A percentile compares a stretch with the other conserved stretches of the same genome.
These are phyloP conservation scores for Bathelium albidoporum DNA, from an alignment of 495 filamentous ascomycete species.

Conservation along the genomic window DNA sequence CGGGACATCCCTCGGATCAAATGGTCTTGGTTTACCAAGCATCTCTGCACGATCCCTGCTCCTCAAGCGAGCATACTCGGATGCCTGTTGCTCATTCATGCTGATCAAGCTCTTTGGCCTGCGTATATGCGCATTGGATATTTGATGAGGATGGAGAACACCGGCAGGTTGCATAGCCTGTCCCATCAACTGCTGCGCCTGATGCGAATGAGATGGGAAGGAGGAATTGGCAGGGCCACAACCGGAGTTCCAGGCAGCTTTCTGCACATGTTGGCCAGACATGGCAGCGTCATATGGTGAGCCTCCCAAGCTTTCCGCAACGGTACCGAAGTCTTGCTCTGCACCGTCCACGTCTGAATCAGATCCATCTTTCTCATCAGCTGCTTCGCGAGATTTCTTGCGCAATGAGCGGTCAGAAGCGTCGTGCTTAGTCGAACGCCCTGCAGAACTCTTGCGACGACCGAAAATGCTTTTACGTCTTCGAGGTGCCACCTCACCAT, in stretches of 20 bases:
- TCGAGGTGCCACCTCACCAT: neutral
- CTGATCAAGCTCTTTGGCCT: constrained; percentile 17
- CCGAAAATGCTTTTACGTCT: neutral
- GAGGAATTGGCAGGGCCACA: neutral
- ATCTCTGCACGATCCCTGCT: constrained; percentile 27
- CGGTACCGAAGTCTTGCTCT: constrained; percentile 31
- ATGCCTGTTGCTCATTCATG: constrained; percentile 31
- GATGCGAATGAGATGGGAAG: neutral
- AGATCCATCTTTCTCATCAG: constrained; percentile 6
- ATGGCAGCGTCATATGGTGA: constrained; percentile 37
- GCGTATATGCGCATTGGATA: constrained; percentile 18
- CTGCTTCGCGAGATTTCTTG: constrained; percentile 3
- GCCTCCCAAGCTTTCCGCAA: constrained; percentile 28
- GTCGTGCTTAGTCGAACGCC: neutral
- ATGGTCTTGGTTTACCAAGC: constrained; percentile 11
- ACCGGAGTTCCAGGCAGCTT: neutral
- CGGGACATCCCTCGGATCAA: neutral
- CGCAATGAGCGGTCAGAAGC: neutral
- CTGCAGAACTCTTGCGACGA: neutral
- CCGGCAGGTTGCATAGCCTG: neutral
- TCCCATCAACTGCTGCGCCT: neutral
- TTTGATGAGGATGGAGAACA: constrained; percentile 27
- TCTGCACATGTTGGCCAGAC: neutral
- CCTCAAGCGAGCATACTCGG: constrained; percentile 29
- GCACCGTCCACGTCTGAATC: constrained; percentile 11